A percentile compares a stretch with the other conserved stretches of the same genome.
phyloP scores from a whole-genome alignment of 805 yeast species.

The Yarrowia sp. region DNA sequence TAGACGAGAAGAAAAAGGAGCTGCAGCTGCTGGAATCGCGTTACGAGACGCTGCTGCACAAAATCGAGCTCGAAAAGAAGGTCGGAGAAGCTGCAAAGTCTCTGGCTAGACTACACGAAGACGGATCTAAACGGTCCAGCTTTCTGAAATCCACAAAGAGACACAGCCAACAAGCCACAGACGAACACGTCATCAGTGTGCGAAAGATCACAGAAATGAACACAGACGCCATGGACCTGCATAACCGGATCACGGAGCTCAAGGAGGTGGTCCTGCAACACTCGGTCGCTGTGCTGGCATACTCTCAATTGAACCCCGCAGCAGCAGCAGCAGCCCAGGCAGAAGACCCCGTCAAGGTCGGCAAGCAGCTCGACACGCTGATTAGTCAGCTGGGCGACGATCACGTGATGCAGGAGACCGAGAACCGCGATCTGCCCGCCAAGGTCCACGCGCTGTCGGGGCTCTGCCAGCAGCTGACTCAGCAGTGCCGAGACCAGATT shows the following conservation, averaged over 20 bases:
- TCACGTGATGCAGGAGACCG: conserved; percentile 9
- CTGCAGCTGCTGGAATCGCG: conserved; percentile 41
- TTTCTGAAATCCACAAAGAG: conserved; percentile 42
- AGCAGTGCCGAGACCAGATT: conserved; percentile 33
- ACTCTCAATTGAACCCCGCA: conserved; percentile 32
- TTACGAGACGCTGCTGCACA: conserved; percentile 41
- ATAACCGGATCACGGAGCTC: conserved; percentile 4
- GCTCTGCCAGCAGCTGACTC: conserved; percentile 27
- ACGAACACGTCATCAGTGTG: conserved; percentile 40
- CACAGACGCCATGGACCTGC: conserved; percentile 32
- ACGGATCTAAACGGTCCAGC: neutral
- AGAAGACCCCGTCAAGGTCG: conserved; percentile 20
- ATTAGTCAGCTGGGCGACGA: conserved; percentile 24
- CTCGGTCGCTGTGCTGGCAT: conserved; percentile 39
- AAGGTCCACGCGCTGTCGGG: conserved; percentile 2
- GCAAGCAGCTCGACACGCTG: conserved; percentile 9
- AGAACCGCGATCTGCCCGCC: neutral
- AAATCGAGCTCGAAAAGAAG: conserved; percentile 44
- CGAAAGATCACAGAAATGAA: conserved; percentile 26
- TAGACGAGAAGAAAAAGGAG: conserved; percentile 44
- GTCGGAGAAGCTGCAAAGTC: conserved; percentile 46
- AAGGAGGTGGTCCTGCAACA: conserved; percentile 17
- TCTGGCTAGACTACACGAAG: conserved; percentile 43
- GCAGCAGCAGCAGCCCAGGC: conserved; percentile 32
- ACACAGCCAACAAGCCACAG: conserved; percentile 44